A percentile compares a stretch with the other conserved stretches of the same genome.
Conservation (phyloP, 805 yeast genomes). For the Kodamaea neixiangensis region DNA sequence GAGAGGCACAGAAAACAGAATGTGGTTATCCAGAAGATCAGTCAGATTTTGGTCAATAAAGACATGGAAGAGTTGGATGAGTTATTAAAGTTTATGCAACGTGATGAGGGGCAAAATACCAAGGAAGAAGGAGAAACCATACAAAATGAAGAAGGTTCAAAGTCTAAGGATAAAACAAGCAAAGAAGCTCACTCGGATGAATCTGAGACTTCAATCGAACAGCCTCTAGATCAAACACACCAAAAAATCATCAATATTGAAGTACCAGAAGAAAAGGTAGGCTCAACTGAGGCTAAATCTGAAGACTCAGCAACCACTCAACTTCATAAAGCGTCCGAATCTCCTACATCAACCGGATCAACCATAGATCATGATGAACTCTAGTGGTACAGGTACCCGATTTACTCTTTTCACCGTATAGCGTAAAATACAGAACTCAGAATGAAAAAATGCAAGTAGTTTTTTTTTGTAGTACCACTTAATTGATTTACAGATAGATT, state of each 20-base stretch:
- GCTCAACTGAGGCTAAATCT: not conserved
- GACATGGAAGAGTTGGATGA: constrained; percentile 2
- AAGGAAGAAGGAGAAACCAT: not conserved
- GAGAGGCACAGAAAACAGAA: not conserved
- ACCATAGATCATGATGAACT: not conserved
- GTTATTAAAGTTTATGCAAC: constrained; percentile 1
- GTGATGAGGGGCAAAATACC: not conserved
- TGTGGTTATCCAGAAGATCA: not conserved
- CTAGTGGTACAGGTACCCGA: not conserved
- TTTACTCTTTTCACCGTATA: not conserved
- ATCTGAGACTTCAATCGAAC: too few species aligned
- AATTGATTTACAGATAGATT: constrained; percentile 1
- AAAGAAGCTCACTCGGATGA: too few species aligned
- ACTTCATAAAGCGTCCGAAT: not conserved
- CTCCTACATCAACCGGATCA: not conserved
- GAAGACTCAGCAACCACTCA: not conserved
- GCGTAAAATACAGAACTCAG: not conserved
- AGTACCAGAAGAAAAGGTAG: not conserved
- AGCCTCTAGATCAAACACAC: not conserved
- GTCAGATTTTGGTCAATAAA: constrained; percentile 1
- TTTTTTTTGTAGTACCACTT: not conserved
- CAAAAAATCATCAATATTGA: not conserved
- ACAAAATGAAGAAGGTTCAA: not conserved
- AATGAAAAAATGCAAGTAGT: not conserved
- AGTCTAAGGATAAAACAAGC: not conserved